These are phyloP conservation scores for Sporothrix euskadiensis DNA, from an alignment of 2,329 filamentous ascomycete species.

Conservation along the genomic window DNA sequence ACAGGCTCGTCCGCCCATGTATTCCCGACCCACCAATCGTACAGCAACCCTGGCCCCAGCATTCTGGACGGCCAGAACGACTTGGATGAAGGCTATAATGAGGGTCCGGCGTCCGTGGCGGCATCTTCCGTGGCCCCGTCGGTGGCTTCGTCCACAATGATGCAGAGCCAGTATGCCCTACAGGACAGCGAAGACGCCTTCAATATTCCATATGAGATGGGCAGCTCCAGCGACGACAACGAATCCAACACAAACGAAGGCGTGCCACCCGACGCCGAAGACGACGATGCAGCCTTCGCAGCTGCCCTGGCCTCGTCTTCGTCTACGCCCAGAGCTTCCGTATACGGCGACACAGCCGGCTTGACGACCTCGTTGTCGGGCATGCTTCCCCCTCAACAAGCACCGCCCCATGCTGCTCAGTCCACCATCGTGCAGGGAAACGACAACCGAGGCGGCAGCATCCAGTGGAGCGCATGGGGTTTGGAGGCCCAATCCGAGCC, in stretches of 20 bases:
- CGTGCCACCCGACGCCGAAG: background rate
- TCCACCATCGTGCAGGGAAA: slow-evolving; percentile 37
- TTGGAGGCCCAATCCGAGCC: slow-evolving; percentile 44
- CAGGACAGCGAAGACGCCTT: slow-evolving; percentile 59
- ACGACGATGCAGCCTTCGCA: background rate
- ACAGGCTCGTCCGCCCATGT: slow-evolving; percentile 3
- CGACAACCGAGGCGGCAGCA: slow-evolving; percentile 33
- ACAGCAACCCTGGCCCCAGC: background rate
- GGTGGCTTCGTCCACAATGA: slow-evolving; percentile 39
- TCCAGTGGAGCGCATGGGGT: slow-evolving; percentile 40
- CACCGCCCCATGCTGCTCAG: slow-evolving; percentile 34
- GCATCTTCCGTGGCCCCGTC: slow-evolving; percentile 36
- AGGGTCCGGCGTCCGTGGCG: slow-evolving; percentile 37
- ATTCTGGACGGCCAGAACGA: background rate
- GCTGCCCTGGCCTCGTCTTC: slow-evolving; percentile 39
- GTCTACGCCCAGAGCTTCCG: slow-evolving; percentile 57
- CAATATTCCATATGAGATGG: slow-evolving; percentile 57
- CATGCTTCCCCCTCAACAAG: background rate
- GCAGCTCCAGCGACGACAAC: slow-evolving; percentile 42
- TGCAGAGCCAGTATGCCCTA: slow-evolving; percentile 41
- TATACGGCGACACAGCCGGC: slow-evolving; percentile 37
- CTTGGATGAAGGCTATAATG: slow-evolving; percentile 21
- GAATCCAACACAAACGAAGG: slow-evolving; percentile 33
- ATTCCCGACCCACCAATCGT: background rate
- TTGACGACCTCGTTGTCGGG: background rate